Evolutionary conservation across 192 early-diverging fungal genomes (phyloP).

Genomic region (Rhizoclosmatium sp.): DNA sequence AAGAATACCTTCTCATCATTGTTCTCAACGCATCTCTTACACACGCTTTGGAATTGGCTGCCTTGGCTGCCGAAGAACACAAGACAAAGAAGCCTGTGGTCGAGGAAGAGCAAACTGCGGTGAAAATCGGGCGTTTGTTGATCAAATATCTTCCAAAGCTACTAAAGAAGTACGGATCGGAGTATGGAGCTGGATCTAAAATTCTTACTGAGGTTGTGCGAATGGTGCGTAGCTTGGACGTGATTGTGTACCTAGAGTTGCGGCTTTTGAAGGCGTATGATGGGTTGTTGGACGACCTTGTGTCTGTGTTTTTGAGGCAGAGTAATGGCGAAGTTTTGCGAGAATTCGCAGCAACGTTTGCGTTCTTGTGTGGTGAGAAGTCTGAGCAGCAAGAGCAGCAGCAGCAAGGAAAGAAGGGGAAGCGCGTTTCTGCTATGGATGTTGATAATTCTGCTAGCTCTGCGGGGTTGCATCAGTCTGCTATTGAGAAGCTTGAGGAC

Average conservation of each 20-base stretch:
- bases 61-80: neutral
- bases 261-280: conserved; percentile 54
- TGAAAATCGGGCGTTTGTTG: conserved; percentile 31
- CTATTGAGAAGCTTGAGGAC: conserved; percentile 24
- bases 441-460: conserved; percentile 8
- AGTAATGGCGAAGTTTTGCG: conserved; percentile 38
- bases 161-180: conserved; percentile 46
- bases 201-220: conserved; percentile 38
- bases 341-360: conserved; percentile 43
- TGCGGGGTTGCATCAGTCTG: conserved; percentile 7
- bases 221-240: conserved; percentile 45
- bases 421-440: conserved; percentile 20
- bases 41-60: neutral
- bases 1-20: conserved; percentile 50
- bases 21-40: conserved; percentile 39
- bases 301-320: conserved; percentile 46
- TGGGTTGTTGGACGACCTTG: conserved; percentile 45
- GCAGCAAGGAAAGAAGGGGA: neutral
- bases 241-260: conserved; percentile 51
- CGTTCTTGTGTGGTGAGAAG: conserved; percentile 23
- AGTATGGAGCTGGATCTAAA: conserved; percentile 41
- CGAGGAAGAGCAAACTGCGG: conserved; percentile 15
- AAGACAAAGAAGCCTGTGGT: neutral
- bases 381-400: neutral
- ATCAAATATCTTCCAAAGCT: conserved; percentile 49